A percentile compares a stretch with the other conserved stretches of the same genome.
These are phyloP conservation scores for Babesia ovata DNA, from an alignment of 169 alveolate genomes.

Conservation along the genomic window DNA sequence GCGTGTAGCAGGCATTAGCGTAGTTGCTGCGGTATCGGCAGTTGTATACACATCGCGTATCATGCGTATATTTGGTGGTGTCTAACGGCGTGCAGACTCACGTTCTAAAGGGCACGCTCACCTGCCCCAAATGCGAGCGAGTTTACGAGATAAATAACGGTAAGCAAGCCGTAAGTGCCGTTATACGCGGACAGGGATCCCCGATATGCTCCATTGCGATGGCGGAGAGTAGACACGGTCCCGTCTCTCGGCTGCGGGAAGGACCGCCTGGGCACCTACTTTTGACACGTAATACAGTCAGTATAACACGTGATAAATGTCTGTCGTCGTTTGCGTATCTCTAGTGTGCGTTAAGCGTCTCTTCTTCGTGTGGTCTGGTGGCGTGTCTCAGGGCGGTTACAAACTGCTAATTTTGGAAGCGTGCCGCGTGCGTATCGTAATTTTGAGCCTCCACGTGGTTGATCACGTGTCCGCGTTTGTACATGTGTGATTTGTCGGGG, in stretches of 20 bases:
- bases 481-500: background rate
- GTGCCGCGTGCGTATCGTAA: too few relatives aligned
- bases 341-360: too few relatives aligned
- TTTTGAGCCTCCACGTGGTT: too few relatives aligned
- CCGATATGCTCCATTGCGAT: slow-evolving; percentile 61
- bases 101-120: slow-evolving; percentile 72
- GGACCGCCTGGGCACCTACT: too few relatives aligned
- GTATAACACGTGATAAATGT: too few relatives aligned
- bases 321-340: too few relatives aligned
- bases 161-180: slow-evolving; percentile 8
- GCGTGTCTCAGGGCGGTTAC: too few relatives aligned
- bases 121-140: slow-evolving; percentile 73
- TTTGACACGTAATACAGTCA: too few relatives aligned
- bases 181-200: slow-evolving; percentile 44
- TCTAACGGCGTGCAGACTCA: slow-evolving; percentile 60
- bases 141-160: slow-evolving; percentile 76
- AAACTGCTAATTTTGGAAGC: too few relatives aligned
- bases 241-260: background rate
- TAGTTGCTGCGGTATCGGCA: too few relatives aligned
- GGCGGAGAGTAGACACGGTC: slow-evolving; percentile 1
- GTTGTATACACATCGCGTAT: background rate
- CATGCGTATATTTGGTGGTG: background rate
- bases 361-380: too few relatives aligned
- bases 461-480: background rate
- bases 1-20: too few relatives aligned